Base-by-base conservation (phyloP, 2,329 filamentous ascomycete species). In the Xylariaceae sp. region DNA sequence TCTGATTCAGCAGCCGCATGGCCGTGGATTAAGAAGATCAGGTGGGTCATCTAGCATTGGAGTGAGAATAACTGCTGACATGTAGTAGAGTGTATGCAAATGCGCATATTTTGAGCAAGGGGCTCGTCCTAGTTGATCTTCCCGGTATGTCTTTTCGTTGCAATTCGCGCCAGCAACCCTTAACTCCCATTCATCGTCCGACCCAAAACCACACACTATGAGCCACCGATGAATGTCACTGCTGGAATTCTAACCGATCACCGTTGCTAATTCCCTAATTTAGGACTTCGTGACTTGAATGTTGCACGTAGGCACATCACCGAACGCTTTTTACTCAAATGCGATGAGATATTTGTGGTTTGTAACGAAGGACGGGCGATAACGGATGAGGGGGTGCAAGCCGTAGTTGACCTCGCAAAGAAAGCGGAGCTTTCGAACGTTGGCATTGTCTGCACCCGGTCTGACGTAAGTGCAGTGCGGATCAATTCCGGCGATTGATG, bases 201-300 rank as follows among this genome's bases (percentile, higher is more conserved):
- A n/a, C n/a, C n/a, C n/a, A n/a, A n/a, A n/a, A n/a, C n/a, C n/a
- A n/a, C n/a, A n/a, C n/a, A n/a, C n/a, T n/a, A n/a, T n/a, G n/a
- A n/a, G n/a, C n/a, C 40, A 36, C n/a, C 33, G 27, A 29, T 10
- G 22, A 21, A 27, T n/a, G n/a, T 39, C 27, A 29, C 1, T 11
- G 2, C 2, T 25, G 1, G 21, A 25, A 19, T 25, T 22, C 38
- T 2, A 20, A 12, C 2, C 3, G 6, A 8, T 39, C n/a, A n/a
- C 12, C 37, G 7, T 12, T 29, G 16, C 27, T 32, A 16, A 32
- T 5, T 12, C 27, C 27, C 12, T 16, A 32, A 5, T 8, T 16
- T 29, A 72, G 72, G 73, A 0, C 67, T 76, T 7, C 71, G 68
- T 1, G 73, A 76, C 53, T 44, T 68, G 21, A 76, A 76, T 50